Percentiles rank a stretch among this genome's conserved stretches.
Evolutionary conservation across 805 yeast genomes (phyloP).

Genomic region (Candida sonorensis): DNA sequence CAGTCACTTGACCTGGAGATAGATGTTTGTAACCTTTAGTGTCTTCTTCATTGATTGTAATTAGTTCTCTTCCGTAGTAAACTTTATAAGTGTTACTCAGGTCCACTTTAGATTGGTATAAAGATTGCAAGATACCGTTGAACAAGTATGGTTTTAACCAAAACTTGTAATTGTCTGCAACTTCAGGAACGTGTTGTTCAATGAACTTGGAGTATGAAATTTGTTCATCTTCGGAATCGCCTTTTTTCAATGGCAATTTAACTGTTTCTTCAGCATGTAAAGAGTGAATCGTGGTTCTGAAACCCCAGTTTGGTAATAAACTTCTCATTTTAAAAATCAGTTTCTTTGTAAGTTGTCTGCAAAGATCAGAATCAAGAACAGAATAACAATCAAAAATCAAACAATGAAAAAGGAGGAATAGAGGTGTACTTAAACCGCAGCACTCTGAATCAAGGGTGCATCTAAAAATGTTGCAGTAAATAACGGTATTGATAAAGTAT

Average conservation of each 20-base stretch:
- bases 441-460: no score
- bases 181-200: conserved; percentile 32
- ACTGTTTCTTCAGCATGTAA: conserved; percentile 18
- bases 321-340: conserved; percentile 1
- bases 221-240: neutral
- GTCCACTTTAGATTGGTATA: conserved; percentile 39
- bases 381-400: no score
- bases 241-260: conserved; percentile 16
- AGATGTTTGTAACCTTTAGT: conserved; percentile 13
- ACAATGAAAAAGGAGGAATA: no score
- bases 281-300: conserved; percentile 24
- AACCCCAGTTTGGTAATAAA: conserved; percentile 26
- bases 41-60: conserved; percentile 26
- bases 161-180: conserved; percentile 31
- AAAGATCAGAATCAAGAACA: no score
- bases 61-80: conserved; percentile 37
- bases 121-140: conserved; percentile 44
- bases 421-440: no score
- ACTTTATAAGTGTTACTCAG: conserved; percentile 35
- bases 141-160: conserved; percentile 39
- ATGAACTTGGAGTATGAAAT: conserved; percentile 31
- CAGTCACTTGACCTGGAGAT: conserved; percentile 35
- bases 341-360: no score
- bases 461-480: no score
- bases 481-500: no score